A percentile compares a stretch with the other conserved stretches of the same genome.
phyloP scores from a whole-genome alignment of 2,329 filamentous ascomycete genomes.

The Salinomyces thailandicus region DNA sequence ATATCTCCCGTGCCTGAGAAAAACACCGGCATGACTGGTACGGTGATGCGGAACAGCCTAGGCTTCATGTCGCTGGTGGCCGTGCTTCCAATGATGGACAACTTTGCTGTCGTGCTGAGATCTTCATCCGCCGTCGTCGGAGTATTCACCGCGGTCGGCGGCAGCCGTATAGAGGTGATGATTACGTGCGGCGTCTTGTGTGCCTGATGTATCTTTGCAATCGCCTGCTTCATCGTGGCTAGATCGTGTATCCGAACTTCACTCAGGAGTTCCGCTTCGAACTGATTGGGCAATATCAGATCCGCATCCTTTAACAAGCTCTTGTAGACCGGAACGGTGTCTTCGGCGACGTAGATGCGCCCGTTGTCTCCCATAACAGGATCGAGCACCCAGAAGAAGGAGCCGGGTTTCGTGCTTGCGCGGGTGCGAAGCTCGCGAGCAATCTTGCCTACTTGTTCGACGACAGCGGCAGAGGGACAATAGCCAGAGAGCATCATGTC shows the following conservation, averaged over 20 bases:
- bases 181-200: conserved; percentile 79
- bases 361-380: conserved; percentile 98
- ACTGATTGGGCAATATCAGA: conserved; percentile 90
- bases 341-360: conserved; percentile 77
- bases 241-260: conserved; percentile 74
- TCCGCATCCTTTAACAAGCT: conserved; percentile 69
- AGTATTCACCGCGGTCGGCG: conserved; percentile 41
- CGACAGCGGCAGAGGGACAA: conserved; percentile 74
- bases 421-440: conserved; percentile 66
- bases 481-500: conserved; percentile 94
- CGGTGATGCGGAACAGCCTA: conserved; percentile 78
- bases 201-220: conserved; percentile 61
- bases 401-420: conserved; percentile 52
- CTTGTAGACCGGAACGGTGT: conserved; percentile 87
- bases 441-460: conserved; percentile 75
- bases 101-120: conserved; percentile 11
- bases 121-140: conserved; percentile 17
- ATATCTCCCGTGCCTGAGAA: conserved; percentile 97
- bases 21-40: conserved; percentile 82
- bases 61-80: conserved; percentile 53
- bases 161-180: conserved; percentile 76
- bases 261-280: conserved; percentile 88
- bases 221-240: conserved; percentile 58
- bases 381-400: conserved; percentile 94
- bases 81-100: conserved; percentile 63